Base-by-base conservation (phyloP, 805 yeast species). In the Cyberlindnera suaveolens region DNA sequence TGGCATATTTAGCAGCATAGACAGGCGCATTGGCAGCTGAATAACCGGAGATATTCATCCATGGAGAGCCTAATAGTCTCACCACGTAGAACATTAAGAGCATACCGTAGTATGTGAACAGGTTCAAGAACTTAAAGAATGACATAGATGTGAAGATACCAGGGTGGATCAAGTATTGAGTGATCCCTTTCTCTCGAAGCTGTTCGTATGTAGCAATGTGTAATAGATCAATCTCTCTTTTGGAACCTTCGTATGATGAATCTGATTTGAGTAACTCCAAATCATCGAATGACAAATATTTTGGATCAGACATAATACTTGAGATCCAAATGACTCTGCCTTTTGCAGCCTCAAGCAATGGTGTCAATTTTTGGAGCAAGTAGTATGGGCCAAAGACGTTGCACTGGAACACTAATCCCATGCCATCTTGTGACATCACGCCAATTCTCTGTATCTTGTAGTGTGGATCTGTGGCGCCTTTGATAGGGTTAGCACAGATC, bases 311-410 rank as follows among this genome's bases (percentile, higher is more conserved):
- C 80, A 88, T 85, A 34, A 86, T 66, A 36, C 95, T 83, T 3
- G 95, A 82, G 32, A 93, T 78, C 96, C 97, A 90, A 23, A 89
- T 68, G 32, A 89, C 68, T 43, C 75, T 74, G 1, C 93, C 89
- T 4, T 83, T 81, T 3, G 69, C 66, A 3, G 64, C 60, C 9
- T 63, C 50, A n/a, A 90, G 64, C 31, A 78, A 63, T 3, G 77
- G 77, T 33, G 70, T 61, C 17, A 91, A 64, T 49, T 76, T 80
- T 52, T 84, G 85, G 42, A 90, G 71, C 41, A 93, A 66, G 62
- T 81, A 93, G 66, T 85, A 90, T 3, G 98, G 98, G 0, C 96
- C 96, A 65, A 93, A 87, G n/a, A 91, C 96, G 59, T 93, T 93
- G 5, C 93, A 95, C 64, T 93, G 96, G 67, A 91, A 93, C 4